These are phyloP conservation scores for Conidiobolus incongruus DNA, from an alignment of 371 early-diverging fungal genomes.

Conservation along the genomic window DNA sequence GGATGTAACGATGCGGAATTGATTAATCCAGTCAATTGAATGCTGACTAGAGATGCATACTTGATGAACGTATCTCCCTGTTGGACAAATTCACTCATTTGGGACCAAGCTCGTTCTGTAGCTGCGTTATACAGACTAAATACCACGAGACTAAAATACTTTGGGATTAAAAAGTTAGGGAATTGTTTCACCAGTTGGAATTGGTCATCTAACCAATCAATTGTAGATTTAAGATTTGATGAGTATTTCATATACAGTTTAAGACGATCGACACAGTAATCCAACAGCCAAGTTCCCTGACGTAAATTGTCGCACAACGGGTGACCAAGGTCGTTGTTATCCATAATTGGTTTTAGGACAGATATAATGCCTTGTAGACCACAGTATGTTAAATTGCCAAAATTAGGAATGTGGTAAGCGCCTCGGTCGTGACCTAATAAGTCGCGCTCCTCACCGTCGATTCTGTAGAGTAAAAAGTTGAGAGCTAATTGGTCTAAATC, in stretches of 20 bases:
- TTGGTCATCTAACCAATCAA: conserved; percentile 51
- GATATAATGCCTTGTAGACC: conserved; percentile 86
- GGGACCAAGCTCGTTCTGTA: conserved; percentile 22
- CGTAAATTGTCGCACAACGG: conserved; percentile 76
- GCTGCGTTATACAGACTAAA: conserved; percentile 53
- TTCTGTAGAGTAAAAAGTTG: conserved; percentile 65
- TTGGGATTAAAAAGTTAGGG: conserved; percentile 69
- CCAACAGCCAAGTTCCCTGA: conserved; percentile 76
- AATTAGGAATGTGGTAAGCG: conserved; percentile 64
- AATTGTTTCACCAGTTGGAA: conserved; percentile 35
- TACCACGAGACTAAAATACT: conserved; percentile 71
- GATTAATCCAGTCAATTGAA: conserved; percentile 60
- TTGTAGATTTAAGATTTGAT: conserved; percentile 21
- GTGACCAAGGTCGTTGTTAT: conserved; percentile 76
- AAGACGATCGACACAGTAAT: conserved; percentile 57
- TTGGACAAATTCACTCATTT: conserved; percentile 33
- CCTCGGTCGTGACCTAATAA: conserved; percentile 34
- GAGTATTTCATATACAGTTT: conserved; percentile 19
- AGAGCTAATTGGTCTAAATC: conserved; percentile 34
- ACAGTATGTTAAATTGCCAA: conserved; percentile 61
- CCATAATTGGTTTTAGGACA: conserved; percentile 41
- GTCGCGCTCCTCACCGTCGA: conserved; percentile 67
- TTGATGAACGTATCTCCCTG: conserved; percentile 39
- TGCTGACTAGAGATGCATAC: conserved; percentile 45
- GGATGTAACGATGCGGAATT: conserved; percentile 64